A percentile compares a stretch with the other conserved stretches of the same genome.
Evolutionary conservation across 768 basidiomycete species (phyloP).

Genomic region (Lactarius sp.): DNA sequence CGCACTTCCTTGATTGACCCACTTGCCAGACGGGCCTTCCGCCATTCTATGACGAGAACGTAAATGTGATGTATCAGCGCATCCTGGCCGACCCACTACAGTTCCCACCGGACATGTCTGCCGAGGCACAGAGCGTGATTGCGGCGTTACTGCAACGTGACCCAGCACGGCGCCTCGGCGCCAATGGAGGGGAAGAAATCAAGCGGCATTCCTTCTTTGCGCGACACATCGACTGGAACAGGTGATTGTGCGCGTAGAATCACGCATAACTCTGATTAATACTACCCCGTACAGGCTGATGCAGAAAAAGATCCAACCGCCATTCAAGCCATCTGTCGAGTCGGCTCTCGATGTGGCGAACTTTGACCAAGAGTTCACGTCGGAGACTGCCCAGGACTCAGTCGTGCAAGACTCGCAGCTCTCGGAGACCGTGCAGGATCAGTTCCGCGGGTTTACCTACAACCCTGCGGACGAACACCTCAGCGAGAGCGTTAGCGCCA

Average conservation of each 20-base stretch:
- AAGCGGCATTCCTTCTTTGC: constrained; percentile 94
- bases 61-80: constrained; percentile 95
- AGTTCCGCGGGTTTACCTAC: constrained; percentile 89
- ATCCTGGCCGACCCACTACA: constrained; percentile 90
- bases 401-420: constrained; percentile 91
- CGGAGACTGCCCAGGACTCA: constrained; percentile 90
- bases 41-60: constrained; percentile 98
- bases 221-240: constrained; percentile 88
- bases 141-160: constrained; percentile 84
- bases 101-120: constrained; percentile 84
- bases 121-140: constrained; percentile 88
- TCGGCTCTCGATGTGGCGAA: constrained; percentile 92
- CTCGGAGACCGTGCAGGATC: constrained; percentile 94
- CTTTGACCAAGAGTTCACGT: constrained; percentile 97
- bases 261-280: not conserved
- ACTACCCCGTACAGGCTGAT: constrained; percentile 47
- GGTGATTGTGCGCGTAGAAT: constrained; percentile 37
- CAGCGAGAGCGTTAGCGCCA: constrained; percentile 78
- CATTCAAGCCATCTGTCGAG: constrained; percentile 97
- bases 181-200: constrained; percentile 92
- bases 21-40: constrained; percentile 78
- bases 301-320: constrained; percentile 93
- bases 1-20: constrained; percentile 14
- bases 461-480: constrained; percentile 81
- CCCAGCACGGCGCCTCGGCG: constrained; percentile 81